phyloP scores from a whole-genome alignment of 2,329 filamentous ascomycete species.

The Nemania sp. region DNA sequence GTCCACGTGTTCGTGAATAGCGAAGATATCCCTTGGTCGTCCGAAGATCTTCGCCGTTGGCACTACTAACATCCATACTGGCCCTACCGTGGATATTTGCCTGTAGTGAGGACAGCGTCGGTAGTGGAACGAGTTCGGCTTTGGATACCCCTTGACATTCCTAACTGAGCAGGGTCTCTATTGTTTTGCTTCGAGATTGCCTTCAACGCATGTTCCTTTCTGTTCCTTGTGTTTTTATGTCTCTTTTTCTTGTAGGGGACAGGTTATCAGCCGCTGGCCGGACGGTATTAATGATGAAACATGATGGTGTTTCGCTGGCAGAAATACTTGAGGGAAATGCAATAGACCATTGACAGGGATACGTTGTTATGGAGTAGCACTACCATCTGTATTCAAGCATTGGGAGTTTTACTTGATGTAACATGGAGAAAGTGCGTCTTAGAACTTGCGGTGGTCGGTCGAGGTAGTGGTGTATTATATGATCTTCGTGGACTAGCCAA shows the following conservation, averaged over 20 bases:
- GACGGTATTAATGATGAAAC: not conserved
- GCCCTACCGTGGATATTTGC: not conserved
- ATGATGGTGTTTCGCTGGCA: not conserved
- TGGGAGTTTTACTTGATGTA: conserved; percentile 1
- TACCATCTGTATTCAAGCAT: not conserved
- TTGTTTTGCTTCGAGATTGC: not conserved
- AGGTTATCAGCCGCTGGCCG: not conserved
- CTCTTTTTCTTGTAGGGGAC: not conserved
- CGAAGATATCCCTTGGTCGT: conserved; percentile 26
- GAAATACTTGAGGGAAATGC: not conserved
- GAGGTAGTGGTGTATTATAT: conserved; percentile 13
- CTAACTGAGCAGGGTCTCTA: not conserved
- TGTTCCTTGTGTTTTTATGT: not conserved
- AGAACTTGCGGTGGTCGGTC: not conserved
- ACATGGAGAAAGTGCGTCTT: not conserved
- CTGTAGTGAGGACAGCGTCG: not conserved
- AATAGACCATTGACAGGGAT: not conserved
- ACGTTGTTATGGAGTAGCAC: not conserved
- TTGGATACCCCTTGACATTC: not conserved
- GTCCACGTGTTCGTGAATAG: conserved; percentile 11
- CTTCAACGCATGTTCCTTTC: not conserved
- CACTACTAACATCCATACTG: not conserved
- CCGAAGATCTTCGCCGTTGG: not conserved
- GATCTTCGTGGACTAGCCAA: not conserved
- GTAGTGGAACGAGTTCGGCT: not conserved